Evolutionary conservation across 2,329 filamentous ascomycete genomes (phyloP).

Genomic region (Tolypocladium tundrense): DNA sequence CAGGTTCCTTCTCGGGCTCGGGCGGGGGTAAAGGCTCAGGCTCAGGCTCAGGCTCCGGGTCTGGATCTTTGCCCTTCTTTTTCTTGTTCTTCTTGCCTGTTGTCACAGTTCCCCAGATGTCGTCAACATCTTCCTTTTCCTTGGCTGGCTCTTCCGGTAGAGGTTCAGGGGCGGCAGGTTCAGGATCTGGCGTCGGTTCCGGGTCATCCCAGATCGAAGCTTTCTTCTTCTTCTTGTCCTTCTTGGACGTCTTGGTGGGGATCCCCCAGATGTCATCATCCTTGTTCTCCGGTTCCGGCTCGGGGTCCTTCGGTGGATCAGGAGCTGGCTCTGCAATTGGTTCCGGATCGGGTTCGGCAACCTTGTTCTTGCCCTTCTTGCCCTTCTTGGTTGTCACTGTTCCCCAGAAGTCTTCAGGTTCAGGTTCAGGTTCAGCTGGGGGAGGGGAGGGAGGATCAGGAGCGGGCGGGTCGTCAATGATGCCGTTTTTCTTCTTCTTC

Average conservation of each 20-base stretch:
- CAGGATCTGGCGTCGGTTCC: slow-evolving; percentile 11
- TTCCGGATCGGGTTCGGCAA: slow-evolving; percentile 8
- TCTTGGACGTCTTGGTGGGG: slow-evolving; percentile 17
- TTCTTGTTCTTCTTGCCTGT: slow-evolving; percentile 12
- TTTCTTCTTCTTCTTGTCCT: slow-evolving; percentile 18
- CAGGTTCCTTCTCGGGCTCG: slow-evolving; percentile 12
- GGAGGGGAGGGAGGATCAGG: slow-evolving; percentile 1
- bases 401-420: slow-evolving; percentile 1
- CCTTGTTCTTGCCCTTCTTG: slow-evolving; percentile 26
- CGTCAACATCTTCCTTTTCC: slow-evolving; percentile 11
- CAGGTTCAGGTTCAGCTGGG: neutral
- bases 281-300: slow-evolving; percentile 15
- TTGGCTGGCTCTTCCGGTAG: slow-evolving; percentile 1
- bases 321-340: slow-evolving; percentile 14
- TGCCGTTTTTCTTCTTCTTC: slow-evolving; percentile 17
- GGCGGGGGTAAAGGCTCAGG: slow-evolving; percentile 3
- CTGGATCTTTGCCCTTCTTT: slow-evolving; percentile 8
- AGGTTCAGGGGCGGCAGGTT: slow-evolving; percentile 7
- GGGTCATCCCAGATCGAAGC: slow-evolving; percentile 12
- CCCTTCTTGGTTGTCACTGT: slow-evolving; percentile 11
- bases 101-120: slow-evolving; percentile 15
- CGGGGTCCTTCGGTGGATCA: slow-evolving; percentile 9
- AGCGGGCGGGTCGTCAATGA: slow-evolving; percentile 1
- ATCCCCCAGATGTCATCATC: slow-evolving; percentile 21
- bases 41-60: neutral